phyloP scores from a whole-genome alignment of 108 stramenopile genomes.

The Fistulifera pelliculosa region DNA sequence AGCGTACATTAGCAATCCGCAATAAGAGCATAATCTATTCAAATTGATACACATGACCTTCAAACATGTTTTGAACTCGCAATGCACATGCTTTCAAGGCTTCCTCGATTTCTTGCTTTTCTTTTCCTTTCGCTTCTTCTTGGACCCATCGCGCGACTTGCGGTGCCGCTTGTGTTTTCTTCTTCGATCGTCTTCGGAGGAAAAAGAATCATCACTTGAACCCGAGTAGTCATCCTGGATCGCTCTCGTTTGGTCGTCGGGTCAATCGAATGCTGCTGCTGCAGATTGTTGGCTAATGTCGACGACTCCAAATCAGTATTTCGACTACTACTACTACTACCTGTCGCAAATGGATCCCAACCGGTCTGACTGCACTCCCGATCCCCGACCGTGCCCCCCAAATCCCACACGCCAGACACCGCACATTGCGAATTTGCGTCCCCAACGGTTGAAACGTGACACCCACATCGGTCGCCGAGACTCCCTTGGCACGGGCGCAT shows the following conservation, averaged over 20 bases:
- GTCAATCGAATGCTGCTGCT: too few species aligned
- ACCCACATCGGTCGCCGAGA: constrained; percentile 29
- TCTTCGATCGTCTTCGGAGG: neutral
- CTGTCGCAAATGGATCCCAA: constrained; percentile 71
- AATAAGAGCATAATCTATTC: too few species aligned
- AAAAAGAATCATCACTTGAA: neutral
- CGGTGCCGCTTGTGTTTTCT: neutral
- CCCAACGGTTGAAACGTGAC: constrained; percentile 78
- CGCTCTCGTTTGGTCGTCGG: too few species aligned
- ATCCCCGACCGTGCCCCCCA: constrained; percentile 83
- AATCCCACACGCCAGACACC: constrained; percentile 64
- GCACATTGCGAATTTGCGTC: constrained; percentile 64
- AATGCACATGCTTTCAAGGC: too few species aligned
- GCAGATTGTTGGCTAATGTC: too few species aligned
- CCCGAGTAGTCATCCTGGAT: neutral
- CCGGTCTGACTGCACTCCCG: constrained; percentile 66
- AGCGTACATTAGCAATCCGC: too few species aligned
- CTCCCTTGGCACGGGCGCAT: constrained; percentile 67
- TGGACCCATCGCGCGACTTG: too few species aligned
- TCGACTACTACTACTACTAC: neutral
- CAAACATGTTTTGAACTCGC: too few species aligned
- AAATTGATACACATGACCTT: too few species aligned
- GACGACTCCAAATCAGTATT: too few species aligned
- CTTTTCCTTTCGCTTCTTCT: neutral
- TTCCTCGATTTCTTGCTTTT: neutral